phyloP scores from a whole-genome alignment of 2,329 filamentous ascomycete genomes.

The Phialophora macrospora region DNA sequence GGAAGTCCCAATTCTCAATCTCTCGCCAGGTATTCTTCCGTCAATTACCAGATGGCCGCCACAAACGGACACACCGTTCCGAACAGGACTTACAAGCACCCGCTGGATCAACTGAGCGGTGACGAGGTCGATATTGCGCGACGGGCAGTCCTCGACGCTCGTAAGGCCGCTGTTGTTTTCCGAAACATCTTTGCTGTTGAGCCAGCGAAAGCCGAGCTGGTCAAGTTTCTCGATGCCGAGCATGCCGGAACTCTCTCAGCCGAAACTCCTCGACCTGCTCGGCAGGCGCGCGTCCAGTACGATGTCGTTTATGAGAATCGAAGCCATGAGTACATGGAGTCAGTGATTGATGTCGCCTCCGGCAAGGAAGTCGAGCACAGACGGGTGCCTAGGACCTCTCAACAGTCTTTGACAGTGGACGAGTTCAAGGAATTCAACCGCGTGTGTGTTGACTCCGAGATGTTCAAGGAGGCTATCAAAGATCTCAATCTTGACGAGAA shows the following conservation, averaged over 20 bases:
- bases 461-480: conserved; percentile 58
- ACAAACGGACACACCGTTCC: conserved; percentile 21
- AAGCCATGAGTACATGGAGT: conserved; percentile 61
- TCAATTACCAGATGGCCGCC: conserved; percentile 10
- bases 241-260: conserved; percentile 50
- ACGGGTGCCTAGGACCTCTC: conserved; percentile 53
- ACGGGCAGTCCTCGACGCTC: conserved; percentile 54
- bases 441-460: conserved; percentile 57
- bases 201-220: conserved; percentile 55
- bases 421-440: conserved; percentile 56
- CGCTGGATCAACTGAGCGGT: conserved; percentile 61
- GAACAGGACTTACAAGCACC: conserved; percentile 46
- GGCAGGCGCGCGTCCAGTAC: conserved; percentile 61
- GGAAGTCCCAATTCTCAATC: neutral
- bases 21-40: neutral
- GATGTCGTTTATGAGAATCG: conserved; percentile 59
- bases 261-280: conserved; percentile 53
- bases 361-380: conserved; percentile 51
- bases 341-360: conserved; percentile 55
- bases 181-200: conserved; percentile 58
- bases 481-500: conserved; percentile 60
- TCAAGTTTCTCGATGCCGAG: conserved; percentile 55
- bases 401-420: conserved; percentile 55
- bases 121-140: conserved; percentile 60
- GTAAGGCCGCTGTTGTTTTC: conserved; percentile 49